Percentiles rank a stretch among this genome's conserved stretches.
Evolutionary conservation across 768 basidiomycete species (phyloP).

Genomic region (Naganishia randhawae): DNA sequence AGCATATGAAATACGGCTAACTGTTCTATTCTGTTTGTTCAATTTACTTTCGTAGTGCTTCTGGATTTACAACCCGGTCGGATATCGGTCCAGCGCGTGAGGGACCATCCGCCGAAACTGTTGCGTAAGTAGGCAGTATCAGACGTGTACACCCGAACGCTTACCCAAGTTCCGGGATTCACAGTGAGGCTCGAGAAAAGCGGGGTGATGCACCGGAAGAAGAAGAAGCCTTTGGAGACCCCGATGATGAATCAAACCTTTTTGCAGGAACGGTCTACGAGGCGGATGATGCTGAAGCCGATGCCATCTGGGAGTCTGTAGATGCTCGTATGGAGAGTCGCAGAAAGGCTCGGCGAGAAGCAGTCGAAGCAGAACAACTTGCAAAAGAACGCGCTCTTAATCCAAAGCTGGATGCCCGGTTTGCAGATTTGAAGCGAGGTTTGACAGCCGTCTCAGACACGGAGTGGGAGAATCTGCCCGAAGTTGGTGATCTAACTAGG

Average conservation of each 20-base stretch:
- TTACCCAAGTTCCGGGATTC: conserved; percentile 25
- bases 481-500: conserved; percentile 91
- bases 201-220: conserved; percentile 84
- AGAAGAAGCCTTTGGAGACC: conserved; percentile 90
- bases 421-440: conserved; percentile 89
- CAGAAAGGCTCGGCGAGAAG: conserved; percentile 72
- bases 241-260: conserved; percentile 92
- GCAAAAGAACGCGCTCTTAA: conserved; percentile 76
- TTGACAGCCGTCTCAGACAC: conserved; percentile 77
- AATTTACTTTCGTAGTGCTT: conserved; percentile 67
- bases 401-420: conserved; percentile 93
- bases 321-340: conserved; percentile 86
- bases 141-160: not conserved
- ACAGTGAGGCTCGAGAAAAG: conserved; percentile 75
- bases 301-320: conserved; percentile 87
- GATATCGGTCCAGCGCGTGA: conserved; percentile 98
- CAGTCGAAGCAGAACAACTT: conserved; percentile 67
- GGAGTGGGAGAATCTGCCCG: conserved; percentile 93
- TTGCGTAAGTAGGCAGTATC: conserved; percentile 63
- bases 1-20: not conserved
- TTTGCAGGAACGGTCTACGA: conserved; percentile 96
- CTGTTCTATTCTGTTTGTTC: not conserved
- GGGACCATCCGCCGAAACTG: conserved; percentile 82
- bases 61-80: conserved; percentile 94
- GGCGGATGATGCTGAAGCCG: conserved; percentile 95